Conservation (phyloP, 1,284 basidiomycete genomes). For the Pisolithus thermaeus region DNA sequence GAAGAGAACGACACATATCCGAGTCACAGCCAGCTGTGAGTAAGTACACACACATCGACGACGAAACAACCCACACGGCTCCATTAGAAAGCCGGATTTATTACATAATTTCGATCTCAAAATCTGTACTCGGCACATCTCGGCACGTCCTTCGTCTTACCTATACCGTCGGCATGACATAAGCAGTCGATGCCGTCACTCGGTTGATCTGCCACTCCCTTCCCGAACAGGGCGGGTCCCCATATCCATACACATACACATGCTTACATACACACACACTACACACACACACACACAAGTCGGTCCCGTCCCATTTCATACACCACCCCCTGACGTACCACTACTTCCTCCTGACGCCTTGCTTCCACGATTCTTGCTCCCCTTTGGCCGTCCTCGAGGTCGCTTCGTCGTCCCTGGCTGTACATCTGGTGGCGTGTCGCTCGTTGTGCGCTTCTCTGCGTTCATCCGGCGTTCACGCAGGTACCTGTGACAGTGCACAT, state of each 20-base stretch:
- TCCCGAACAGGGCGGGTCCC: not conserved
- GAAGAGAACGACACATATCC: slow-evolving; percentile 10
- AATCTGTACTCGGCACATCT: slow-evolving; percentile 10
- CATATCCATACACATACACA: not conserved
- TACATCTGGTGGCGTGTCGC: slow-evolving; percentile 22
- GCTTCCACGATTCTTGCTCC: slow-evolving; percentile 25
- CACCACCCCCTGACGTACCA: slow-evolving; percentile 5
- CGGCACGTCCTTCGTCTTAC: not conserved
- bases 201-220: not conserved
- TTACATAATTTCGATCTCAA: slow-evolving; percentile 3
- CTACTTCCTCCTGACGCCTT: slow-evolving; percentile 13
- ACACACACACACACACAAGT: no score
- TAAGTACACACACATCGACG: not conserved
- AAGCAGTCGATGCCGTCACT: not conserved
- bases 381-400: slow-evolving; percentile 47
- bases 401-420: slow-evolving; percentile 32
- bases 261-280: no score
- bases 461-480: slow-evolving; percentile 35
- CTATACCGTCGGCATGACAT: slow-evolving; percentile 2
- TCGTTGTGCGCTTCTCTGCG: slow-evolving; percentile 25
- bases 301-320: not conserved
- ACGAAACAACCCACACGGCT: not conserved
- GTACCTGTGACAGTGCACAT: slow-evolving; percentile 16
- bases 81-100: not conserved
- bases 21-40: slow-evolving; percentile 16